Evolutionary conservation across 148 eudicot species (phyloP).

Genomic region (Rhododendron molle): DNA sequence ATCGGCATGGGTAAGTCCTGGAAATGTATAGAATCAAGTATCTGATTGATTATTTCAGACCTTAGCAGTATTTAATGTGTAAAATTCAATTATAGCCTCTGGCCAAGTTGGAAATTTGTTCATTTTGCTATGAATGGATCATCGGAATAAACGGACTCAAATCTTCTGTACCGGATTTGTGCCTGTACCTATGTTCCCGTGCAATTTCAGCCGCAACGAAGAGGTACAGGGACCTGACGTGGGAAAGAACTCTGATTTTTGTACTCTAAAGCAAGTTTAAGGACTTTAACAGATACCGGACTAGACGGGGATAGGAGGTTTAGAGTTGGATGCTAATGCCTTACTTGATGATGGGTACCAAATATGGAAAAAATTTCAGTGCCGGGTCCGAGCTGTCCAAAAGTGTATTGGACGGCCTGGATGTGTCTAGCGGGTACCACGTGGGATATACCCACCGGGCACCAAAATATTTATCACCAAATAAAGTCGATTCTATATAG

Average conservation of each 20-base stretch:
- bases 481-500: background rate
- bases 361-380: too few relatives aligned
- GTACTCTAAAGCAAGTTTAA: background rate
- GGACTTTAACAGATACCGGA: background rate
- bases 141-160: too few relatives aligned
- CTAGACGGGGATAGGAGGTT: background rate
- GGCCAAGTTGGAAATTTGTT: background rate
- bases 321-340: background rate
- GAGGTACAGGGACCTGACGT: too few relatives aligned
- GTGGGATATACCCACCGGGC: too few relatives aligned
- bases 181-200: too few relatives aligned
- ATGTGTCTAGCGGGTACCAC: too few relatives aligned
- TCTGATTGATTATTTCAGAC: background rate
- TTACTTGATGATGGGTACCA: background rate
- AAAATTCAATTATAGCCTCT: background rate
- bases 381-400: too few relatives aligned
- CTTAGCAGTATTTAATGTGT: background rate
- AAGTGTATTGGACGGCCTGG: too few relatives aligned
- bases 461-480: background rate
- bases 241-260: background rate
- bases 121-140: background rate
- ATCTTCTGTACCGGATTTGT: too few relatives aligned
- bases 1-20: conserved; percentile 86
- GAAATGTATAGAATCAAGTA: background rate
- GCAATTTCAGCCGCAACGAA: too few relatives aligned